Percentiles rank a stretch among this genome's conserved stretches.
These are phyloP conservation scores for Biancaea sappan DNA, from an alignment of 306 rosid species.

Conservation along the genomic window DNA sequence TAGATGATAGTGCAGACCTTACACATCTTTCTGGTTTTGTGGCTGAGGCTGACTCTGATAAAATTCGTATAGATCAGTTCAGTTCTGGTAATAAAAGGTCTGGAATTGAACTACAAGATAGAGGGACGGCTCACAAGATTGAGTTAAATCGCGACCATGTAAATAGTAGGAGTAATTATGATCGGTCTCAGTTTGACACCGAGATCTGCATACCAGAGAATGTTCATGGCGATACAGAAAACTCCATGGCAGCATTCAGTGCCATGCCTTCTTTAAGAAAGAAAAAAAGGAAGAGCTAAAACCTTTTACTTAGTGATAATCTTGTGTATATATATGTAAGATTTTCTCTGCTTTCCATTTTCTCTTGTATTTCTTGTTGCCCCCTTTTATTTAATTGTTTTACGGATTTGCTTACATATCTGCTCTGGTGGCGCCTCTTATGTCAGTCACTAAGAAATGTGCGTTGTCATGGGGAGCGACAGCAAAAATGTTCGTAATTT, in stretches of 20 bases:
- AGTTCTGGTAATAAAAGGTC: constrained; percentile 30
- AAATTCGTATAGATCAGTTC: constrained; percentile 28
- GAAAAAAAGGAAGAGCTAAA: constrained; percentile 57
- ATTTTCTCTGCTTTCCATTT: no score
- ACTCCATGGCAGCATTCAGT: constrained; percentile 45
- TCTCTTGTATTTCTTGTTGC: not conserved
- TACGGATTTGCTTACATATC: no score
- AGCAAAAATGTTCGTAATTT: no score
- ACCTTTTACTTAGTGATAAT: not conserved
- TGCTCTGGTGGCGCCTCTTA: no score
- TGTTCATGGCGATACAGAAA: constrained; percentile 26
- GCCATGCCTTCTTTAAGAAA: constrained; percentile 80
- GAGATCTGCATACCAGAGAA: constrained; percentile 36
- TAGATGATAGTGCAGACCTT: constrained; percentile 27
- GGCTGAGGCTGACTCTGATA: constrained; percentile 29
- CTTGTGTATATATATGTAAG: not conserved
- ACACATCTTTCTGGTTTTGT: constrained; percentile 33
- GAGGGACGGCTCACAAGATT: constrained; percentile 14
- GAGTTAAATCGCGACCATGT: constrained; percentile 28
- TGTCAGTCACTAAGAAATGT: no score
- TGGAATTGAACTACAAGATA: constrained; percentile 28
- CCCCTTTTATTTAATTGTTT: no score
- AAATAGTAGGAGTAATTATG: constrained; percentile 25
- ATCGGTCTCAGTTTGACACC: constrained; percentile 35
- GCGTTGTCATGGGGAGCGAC: no score